phyloP scores from a whole-genome alignment of 2,329 filamentous ascomycete species.

The Beauveria brongniartii region DNA sequence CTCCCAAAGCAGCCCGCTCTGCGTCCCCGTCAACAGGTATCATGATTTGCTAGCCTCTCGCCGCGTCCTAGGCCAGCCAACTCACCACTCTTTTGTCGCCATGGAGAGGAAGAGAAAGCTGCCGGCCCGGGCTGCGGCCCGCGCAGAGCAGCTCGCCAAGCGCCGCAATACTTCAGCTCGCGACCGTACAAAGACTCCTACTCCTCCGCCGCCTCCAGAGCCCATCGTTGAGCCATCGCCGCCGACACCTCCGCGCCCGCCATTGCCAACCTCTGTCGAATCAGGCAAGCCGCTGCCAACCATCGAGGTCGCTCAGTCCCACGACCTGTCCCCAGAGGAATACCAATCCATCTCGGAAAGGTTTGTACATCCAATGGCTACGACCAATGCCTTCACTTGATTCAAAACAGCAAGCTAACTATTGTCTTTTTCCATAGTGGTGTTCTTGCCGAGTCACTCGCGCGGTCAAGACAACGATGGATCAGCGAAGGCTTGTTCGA shows the following conservation, averaged over 20 bases:
- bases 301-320: constrained; percentile 57
- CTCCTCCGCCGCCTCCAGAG: constrained; percentile 31
- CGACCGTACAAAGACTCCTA: constrained; percentile 42
- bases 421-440: constrained; percentile 41
- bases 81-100: constrained; percentile 1
- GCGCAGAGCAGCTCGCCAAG: constrained; percentile 52
- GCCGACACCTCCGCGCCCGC: constrained; percentile 26
- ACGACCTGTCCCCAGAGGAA: constrained; percentile 53
- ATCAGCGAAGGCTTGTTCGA: constrained; percentile 65
- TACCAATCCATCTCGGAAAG: constrained; percentile 70
- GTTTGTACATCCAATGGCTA: constrained; percentile 30
- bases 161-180: constrained; percentile 50
- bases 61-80: constrained; percentile 9
- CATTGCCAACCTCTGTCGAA: constrained; percentile 54
- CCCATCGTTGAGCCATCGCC: constrained; percentile 26
- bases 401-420: constrained; percentile 11
- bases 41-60: constrained; percentile 9
- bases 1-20: constrained; percentile 9
- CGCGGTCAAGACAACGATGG: constrained; percentile 67
- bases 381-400: neutral
- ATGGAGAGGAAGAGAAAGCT: constrained; percentile 63
- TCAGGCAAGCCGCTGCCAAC: constrained; percentile 64
- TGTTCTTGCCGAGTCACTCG: constrained; percentile 64
- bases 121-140: constrained; percentile 52
- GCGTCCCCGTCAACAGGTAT: neutral